These are phyloP conservation scores for Fomitopsis schrenkii DNA, from an alignment of 1,284 basidiomycete species.

Conservation along the genomic window DNA sequence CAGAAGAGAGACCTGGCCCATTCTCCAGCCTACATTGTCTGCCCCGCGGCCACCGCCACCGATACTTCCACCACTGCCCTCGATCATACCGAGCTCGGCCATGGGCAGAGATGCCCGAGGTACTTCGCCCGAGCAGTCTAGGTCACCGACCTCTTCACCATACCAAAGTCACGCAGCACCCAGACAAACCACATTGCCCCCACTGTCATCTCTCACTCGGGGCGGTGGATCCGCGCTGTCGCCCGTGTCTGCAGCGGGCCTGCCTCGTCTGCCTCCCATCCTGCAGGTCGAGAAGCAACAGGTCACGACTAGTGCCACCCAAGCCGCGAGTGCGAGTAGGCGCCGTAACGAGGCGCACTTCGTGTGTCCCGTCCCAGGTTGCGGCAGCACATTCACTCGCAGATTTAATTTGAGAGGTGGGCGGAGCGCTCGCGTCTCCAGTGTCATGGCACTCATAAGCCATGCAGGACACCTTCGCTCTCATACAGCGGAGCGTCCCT, in stretches of 20 bases:
- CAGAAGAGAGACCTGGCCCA: not conserved
- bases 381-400: constrained; percentile 91
- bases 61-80: constrained; percentile 4
- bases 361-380: constrained; percentile 91
- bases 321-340: constrained; percentile 86
- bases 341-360: constrained; percentile 90
- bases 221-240: not conserved
- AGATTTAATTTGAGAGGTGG: constrained; percentile 79
- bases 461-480: constrained; percentile 83
- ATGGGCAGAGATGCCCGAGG: constrained; percentile 16
- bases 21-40: constrained; percentile 6
- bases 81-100: constrained; percentile 10
- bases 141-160: constrained; percentile 16
- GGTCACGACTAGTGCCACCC: constrained; percentile 93
- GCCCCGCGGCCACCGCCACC: not conserved
- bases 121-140: constrained; percentile 18
- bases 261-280: constrained; percentile 75
- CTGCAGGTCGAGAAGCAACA: constrained; percentile 87
- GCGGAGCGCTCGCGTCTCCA: constrained; percentile 8
- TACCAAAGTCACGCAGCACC: not conserved
- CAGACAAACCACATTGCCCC: not conserved
- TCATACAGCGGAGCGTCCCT: constrained; percentile 95
- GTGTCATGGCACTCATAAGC: not conserved
- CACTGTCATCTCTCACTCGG: constrained; percentile 7
- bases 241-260: constrained; percentile 28